Evolutionary conservation across 441 rosid species (phyloP).

Genomic region (Flueggea neowawraea): DNA sequence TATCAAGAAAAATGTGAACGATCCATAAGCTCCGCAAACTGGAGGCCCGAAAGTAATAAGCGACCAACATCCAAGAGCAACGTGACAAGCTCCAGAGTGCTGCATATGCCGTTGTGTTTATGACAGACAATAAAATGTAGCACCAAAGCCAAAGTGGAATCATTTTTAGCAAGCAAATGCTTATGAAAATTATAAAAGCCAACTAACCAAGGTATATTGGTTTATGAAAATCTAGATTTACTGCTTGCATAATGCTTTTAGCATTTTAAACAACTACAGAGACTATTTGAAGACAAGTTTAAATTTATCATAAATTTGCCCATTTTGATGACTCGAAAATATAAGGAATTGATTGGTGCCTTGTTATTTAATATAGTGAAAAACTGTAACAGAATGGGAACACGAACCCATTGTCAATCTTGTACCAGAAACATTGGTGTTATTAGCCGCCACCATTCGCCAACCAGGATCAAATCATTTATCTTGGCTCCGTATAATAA

Average conservation of each 20-base stretch:
- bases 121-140: neutral
- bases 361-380: too few relatives aligned
- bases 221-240: too few relatives aligned
- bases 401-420: slow-evolving; percentile 75
- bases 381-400: slow-evolving; percentile 25
- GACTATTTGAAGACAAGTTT: too few relatives aligned
- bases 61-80: slow-evolving; percentile 79
- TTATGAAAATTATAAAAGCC: neutral
- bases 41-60: slow-evolving; percentile 75
- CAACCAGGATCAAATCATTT: slow-evolving; percentile 71
- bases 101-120: slow-evolving; percentile 25
- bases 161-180: neutral
- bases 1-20: slow-evolving; percentile 67
- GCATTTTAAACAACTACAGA: too few relatives aligned
- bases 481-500: slow-evolving; percentile 82
- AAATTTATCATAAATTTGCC: too few relatives aligned
- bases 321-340: too few relatives aligned
- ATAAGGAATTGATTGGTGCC: too few relatives aligned
- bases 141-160: neutral
- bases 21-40: slow-evolving; percentile 71
- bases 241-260: too few relatives aligned
- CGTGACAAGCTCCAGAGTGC: slow-evolving; percentile 78
- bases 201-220: too few relatives aligned
- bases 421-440: slow-evolving; percentile 99
- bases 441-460: slow-evolving; percentile 97